phyloP scores from a whole-genome alignment of 2,329 filamentous ascomycete genomes.

The Chaetomium sp. region DNA sequence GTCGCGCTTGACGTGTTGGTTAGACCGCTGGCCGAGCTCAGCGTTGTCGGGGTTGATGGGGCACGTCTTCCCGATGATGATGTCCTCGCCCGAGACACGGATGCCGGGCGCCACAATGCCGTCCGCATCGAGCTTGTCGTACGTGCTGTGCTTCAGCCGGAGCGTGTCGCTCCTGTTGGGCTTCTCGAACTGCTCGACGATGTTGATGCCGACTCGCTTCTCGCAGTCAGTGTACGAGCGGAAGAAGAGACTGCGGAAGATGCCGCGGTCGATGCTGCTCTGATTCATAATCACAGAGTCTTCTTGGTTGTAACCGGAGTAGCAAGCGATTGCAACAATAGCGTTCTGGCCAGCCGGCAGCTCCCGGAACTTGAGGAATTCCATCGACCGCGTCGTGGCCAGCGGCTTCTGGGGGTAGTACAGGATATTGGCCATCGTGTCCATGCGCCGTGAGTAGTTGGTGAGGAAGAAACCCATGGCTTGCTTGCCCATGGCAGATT shows the following conservation, averaged over 20 bases:
- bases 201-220: slow-evolving; percentile 91
- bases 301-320: slow-evolving; percentile 99
- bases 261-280: slow-evolving; percentile 94
- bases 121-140: slow-evolving; percentile 96
- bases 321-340: slow-evolving; percentile 95
- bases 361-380: slow-evolving; percentile 97
- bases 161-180: slow-evolving; percentile 86
- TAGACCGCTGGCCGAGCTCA: slow-evolving; percentile 89
- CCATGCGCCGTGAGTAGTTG: slow-evolving; percentile 96
- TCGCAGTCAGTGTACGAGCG: slow-evolving; percentile 96
- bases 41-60: slow-evolving; percentile 91
- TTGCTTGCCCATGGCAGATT: slow-evolving; percentile 99
- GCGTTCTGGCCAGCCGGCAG: slow-evolving; percentile 96
- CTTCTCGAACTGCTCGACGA: slow-evolving; percentile 94
- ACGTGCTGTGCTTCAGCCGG: slow-evolving; percentile 90
- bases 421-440: slow-evolving; percentile 98
- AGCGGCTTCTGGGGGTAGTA: slow-evolving; percentile 99
- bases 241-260: slow-evolving; percentile 98
- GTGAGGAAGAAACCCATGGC: slow-evolving; percentile 99
- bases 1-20: slow-evolving; percentile 88
- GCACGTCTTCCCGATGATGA: slow-evolving; percentile 98
- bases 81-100: slow-evolving; percentile 94
- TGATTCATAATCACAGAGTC: slow-evolving; percentile 99
- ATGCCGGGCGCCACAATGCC: slow-evolving; percentile 92
- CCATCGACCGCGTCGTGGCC: slow-evolving; percentile 95